Evolutionary conservation across 441 rosid genomes (phyloP), one percentile per base, ranked within the genome.

Genomic region (Biscutella laevigata): DNA sequence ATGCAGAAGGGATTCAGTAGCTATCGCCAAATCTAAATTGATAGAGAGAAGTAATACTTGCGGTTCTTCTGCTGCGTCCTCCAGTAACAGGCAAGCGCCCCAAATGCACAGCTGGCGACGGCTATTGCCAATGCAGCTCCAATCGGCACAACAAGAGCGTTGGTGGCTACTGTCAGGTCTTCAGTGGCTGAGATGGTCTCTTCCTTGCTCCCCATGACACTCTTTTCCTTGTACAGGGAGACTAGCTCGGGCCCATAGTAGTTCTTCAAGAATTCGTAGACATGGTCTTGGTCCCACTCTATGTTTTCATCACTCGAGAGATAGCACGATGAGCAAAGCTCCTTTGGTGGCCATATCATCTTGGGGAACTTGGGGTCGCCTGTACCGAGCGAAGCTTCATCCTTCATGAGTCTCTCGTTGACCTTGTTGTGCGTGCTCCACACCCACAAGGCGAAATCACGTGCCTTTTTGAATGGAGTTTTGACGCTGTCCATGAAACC

Each of bases 61-160:
- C 88, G 83, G 69, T 74, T 92, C 89, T 92, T 92, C 82, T 92
- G 96, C 61, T 69, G 95, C 5, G 95, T 80, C 19, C 98, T 88
- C 96, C 98, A 92, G 77, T 81, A 92, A 77, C 95, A 92, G 7
- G 98, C 95, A 7, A 92, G 94, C 0, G 92, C 98, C 57, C 96
- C 96, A 61, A 92, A 92, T 28, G 95, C 94, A 71, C 95, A 86
- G 80, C 96, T 92, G 47, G 94, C 94, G 10, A 92, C 58, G 17
- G 96, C 96, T 48, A 92, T 84, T 10, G 96, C 98, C 75, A 92
- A 71, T 11, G 96, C 98, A 34, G 96, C 98, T 43, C 96, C 98
- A 27, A 86, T 61, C 3, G 96, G 98, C 49, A 92, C 96, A 49
- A 82, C 92, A 5, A 92, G 67, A n/a, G 94, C 89, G 28, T 72